Evolutionary conservation across 2,329 filamentous ascomycete species (phyloP).

Genomic region (Albifimbria verrucaria): DNA sequence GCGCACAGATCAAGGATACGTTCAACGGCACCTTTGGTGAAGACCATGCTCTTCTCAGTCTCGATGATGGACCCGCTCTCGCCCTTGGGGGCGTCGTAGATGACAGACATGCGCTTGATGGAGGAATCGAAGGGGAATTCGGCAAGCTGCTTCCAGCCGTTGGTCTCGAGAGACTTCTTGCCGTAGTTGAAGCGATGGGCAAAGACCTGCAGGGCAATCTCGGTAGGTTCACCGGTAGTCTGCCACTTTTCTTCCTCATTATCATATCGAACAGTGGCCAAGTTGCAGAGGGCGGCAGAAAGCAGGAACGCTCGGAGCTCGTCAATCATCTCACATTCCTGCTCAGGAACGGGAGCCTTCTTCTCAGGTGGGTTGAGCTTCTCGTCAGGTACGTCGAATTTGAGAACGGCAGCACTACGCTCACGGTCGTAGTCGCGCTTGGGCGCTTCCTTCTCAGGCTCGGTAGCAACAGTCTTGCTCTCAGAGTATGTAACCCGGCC

Average conservation of each 20-base stretch:
- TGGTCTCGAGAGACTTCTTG: constrained; percentile 48
- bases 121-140: constrained; percentile 78
- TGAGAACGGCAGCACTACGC: constrained; percentile 57
- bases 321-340: constrained; percentile 44
- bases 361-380: constrained; percentile 39
- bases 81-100: constrained; percentile 53
- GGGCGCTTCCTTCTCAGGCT: constrained; percentile 31
- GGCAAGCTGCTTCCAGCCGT: constrained; percentile 60
- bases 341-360: constrained; percentile 27
- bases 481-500: constrained; percentile 49
- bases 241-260: constrained; percentile 58
- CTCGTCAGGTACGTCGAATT: constrained; percentile 60
- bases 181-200: constrained; percentile 63
- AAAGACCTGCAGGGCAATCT: constrained; percentile 75
- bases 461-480: constrained; percentile 26
- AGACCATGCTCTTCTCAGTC: constrained; percentile 48
- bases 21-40: constrained; percentile 62
- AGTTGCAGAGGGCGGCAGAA: constrained; percentile 62
- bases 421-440: constrained; percentile 57
- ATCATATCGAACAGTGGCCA: constrained; percentile 55
- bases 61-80: constrained; percentile 35
- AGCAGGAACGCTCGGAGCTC: constrained; percentile 50
- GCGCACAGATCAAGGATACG: constrained; percentile 56
- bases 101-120: constrained; percentile 77
- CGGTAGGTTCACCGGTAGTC: constrained; percentile 68